Conservation (phyloP, 2,329 filamentous ascomycete genomes). For the Stagonosporopsis vannaccii region DNA sequence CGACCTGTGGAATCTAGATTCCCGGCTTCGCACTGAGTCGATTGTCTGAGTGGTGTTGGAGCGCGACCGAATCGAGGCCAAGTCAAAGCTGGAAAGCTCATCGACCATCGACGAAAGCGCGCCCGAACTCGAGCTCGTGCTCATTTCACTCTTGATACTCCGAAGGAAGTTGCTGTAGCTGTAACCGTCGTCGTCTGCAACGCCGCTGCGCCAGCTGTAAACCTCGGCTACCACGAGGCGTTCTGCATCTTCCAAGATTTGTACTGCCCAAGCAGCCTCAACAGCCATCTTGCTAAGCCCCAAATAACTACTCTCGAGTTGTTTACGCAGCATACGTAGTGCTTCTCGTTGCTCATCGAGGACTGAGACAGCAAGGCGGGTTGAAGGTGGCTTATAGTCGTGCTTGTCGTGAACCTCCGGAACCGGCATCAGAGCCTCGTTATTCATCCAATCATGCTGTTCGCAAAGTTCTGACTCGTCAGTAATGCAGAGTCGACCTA, state of each 20-base stretch:
- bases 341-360: slow-evolving; percentile 27
- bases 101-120: slow-evolving; percentile 10
- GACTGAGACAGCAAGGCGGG: slow-evolving; percentile 4
- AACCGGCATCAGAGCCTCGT: neutral
- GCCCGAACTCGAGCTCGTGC: slow-evolving; percentile 4
- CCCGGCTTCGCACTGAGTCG: neutral
- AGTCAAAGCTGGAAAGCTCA: slow-evolving; percentile 3
- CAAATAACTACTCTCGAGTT: slow-evolving; percentile 12
- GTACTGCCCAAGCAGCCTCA: slow-evolving; percentile 23
- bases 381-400: neutral
- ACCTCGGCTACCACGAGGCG: neutral
- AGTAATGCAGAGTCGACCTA: neutral
- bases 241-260: slow-evolving; percentile 24
- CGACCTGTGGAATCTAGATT: neutral
- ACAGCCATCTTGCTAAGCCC: slow-evolving; percentile 5
- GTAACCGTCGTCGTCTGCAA: slow-evolving; percentile 20
- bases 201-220: slow-evolving; percentile 3
- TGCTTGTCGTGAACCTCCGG: neutral
- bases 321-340: slow-evolving; percentile 14
- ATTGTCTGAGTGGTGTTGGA: neutral
- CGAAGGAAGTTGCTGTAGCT: slow-evolving; percentile 25
- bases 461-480: neutral
- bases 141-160: slow-evolving; percentile 21
- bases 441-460: slow-evolving; percentile 17
- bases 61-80: neutral